phyloP scores from a whole-genome alignment of 1,284 basidiomycete species.

The Trametes polyzona region DNA sequence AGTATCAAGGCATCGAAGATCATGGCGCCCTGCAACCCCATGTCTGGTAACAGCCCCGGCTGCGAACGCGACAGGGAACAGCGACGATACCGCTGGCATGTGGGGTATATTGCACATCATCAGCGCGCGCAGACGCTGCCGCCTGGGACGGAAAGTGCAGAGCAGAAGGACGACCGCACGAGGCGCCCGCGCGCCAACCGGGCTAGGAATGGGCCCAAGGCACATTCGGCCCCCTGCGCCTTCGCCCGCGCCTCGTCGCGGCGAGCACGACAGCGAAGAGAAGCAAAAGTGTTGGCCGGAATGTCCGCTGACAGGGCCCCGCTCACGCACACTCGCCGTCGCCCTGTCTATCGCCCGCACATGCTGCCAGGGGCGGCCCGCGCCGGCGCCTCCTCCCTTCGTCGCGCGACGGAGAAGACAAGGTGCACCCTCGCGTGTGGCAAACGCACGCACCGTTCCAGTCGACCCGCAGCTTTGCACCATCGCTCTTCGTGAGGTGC shows the following conservation, averaged over 20 bases:
- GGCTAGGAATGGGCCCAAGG: neutral
- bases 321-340: constrained; percentile 10
- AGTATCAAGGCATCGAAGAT: constrained; percentile 17
- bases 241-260: constrained; percentile 2
- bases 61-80: constrained; percentile 9
- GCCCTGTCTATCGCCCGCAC: neutral
- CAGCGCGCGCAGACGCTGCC: constrained; percentile 1
- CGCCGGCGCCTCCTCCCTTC: neutral
- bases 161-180: neutral
- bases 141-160: neutral
- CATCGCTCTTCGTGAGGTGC: constrained; percentile 61
- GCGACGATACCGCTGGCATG: constrained; percentile 3
- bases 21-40: neutral
- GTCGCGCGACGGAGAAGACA: neutral
- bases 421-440: neutral
- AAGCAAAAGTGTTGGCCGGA: constrained; percentile 2
- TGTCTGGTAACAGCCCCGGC: neutral
- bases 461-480: constrained; percentile 54
- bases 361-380: neutral
- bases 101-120: constrained; percentile 8
- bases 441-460: constrained; percentile 60
- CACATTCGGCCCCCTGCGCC: neutral
- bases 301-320: constrained; percentile 10
- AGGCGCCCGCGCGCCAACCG: constrained; percentile 5
- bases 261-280: neutral